Evolutionary conservation across 2,329 filamentous ascomycete genomes (phyloP), one percentile per base, ranked within the genome.

Genomic region (Epicoccum sorghinum): DNA sequence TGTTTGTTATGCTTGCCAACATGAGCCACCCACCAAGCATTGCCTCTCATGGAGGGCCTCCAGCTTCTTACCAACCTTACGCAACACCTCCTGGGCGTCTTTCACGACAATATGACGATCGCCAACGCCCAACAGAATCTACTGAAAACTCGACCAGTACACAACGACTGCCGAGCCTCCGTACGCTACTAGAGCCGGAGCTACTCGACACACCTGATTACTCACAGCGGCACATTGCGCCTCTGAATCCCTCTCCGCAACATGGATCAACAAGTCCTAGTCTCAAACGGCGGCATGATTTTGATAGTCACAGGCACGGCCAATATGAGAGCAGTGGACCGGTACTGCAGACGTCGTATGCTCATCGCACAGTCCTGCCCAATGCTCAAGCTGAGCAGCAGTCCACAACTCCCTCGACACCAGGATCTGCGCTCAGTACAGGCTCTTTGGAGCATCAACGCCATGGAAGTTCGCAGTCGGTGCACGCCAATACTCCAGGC

Each of bases 11-110:
- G 68, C 65, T 73, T 68, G 89, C 89, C 45, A 81, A 89, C 36
- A 92, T 96, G 63, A 90, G 96, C 67, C 91, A 91, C 22, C 89
- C 96, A 72, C 82, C 82, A 2, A 91, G 96, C 50, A 96, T 96
- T 70, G 90, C 91, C 1, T 89, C 91, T 67, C 96, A 91, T 90
- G 65, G 66, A 58, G 68, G 66, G 27, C 68, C 50, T 61, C 62
- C 66, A 33, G 53, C 63, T 9, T 66, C 66, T 38, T 69, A 71
- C 61, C 62, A 51, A 54, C 57, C 66, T 29, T 72, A 71, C 53
- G 61, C 68, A 54, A 57, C 60, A 52, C 54, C 65, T 43, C 62
- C 55, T 59, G 65, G 61, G 48, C 61, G 64, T 48, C 57, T 63
- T 7, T 68, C 69, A 45, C 67, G 63, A 45, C 61, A 67, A 47